Conservation (phyloP, 2,329 filamentous ascomycete genomes). For the Paracoccidioides brasiliensis region DNA sequence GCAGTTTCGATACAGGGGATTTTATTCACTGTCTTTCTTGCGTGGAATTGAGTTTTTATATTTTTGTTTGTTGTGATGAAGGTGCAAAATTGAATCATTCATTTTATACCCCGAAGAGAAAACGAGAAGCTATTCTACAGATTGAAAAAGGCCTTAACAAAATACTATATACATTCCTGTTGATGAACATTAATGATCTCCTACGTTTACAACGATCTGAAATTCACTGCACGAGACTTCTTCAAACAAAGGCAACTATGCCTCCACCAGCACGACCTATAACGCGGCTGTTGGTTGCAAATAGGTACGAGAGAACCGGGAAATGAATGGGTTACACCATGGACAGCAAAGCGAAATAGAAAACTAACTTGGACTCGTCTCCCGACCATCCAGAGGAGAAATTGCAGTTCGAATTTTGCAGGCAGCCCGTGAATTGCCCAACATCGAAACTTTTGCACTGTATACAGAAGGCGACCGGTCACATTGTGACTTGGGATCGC, state of each 20-base stretch:
- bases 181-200: no score
- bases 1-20: no score
- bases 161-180: no score
- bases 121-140: no score
- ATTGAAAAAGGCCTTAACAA: no score
- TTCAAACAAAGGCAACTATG: neutral
- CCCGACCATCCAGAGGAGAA: constrained; percentile 39
- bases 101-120: no score
- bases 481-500: constrained; percentile 37
- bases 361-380: neutral
- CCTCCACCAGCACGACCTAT: constrained; percentile 25
- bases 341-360: neutral
- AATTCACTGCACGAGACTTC: neutral
- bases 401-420: constrained; percentile 50
- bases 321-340: neutral
- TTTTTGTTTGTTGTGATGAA: no score
- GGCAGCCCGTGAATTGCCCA: constrained; percentile 44
- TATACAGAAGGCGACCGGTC: constrained; percentile 44
- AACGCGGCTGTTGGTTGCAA: constrained; percentile 40
- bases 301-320: constrained; percentile 30
- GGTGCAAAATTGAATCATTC: no score
- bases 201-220: no score
- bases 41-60: no score
- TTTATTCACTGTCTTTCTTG: no score
- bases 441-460: constrained; percentile 42